Evolutionary conservation across 352 stramenopile genomes (phyloP), one percentile per base, ranked within the genome.

Genomic region (Phytophthora palmivora): DNA sequence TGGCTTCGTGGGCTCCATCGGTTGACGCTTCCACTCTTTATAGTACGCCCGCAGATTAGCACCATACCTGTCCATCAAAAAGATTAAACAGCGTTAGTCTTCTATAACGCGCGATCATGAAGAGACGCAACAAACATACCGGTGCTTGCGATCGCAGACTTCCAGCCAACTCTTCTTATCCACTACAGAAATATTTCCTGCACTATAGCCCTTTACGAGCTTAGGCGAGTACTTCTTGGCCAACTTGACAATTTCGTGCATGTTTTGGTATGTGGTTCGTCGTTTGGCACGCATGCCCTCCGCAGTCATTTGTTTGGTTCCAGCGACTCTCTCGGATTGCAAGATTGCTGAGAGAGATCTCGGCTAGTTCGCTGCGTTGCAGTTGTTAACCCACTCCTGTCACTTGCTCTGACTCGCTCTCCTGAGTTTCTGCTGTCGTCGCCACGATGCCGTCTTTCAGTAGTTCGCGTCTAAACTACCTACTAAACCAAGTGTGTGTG

Each of bases 1-100:
- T 2, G 82, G 80, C 28, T 88, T 91, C 15, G 77, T 84, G 16
- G 70, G 70, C 52, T 88, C 84, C 45, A 79, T 84, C 15, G 70
- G 70, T 68, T 80, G 90, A 45, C 81, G 80, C 69, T 98, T 97
- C 95, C 95, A 99, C 58, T 98, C 92, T 70, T 97, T 98, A 72
- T 98, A 98, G 71, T 99, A 99, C 39, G 96, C 83, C 52, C 97
- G 78, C 50, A 99, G 60, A 67, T 99, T 98, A 37, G 98, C 98
- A n/a, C 94, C 96, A 67, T 99, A 99, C 21, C 96, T 91, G 70
- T 52, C n/a, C 38, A 54, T 15, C 34, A 30, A 47, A 28, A 21
- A 49, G 39, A 22, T 9, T 47, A 43, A 24, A 45, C 44, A 57
- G 30, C 48, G 18, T 42, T 34, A 18, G 37, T 12, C 16, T 7